A percentile compares a stretch with the other conserved stretches of the same genome.
Evolutionary conservation across 768 basidiomycete genomes (phyloP).

Genomic region (Leccinum variicolor): DNA sequence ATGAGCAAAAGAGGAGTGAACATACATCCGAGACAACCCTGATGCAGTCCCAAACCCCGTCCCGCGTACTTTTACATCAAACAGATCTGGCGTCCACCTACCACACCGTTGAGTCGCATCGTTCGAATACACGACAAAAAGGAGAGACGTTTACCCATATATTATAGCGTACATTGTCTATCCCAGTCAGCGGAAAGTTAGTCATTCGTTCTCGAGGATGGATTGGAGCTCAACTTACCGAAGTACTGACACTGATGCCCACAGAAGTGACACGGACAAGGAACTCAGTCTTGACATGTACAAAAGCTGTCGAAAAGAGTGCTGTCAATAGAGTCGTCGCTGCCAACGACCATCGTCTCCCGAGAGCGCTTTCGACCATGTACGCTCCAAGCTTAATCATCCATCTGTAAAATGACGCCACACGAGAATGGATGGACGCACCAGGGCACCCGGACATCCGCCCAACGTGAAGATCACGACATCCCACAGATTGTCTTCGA

Average conservation of each 20-base stretch:
- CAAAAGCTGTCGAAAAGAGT: conserved; percentile 69
- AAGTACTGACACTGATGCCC: conserved; percentile 73
- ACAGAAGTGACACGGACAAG: conserved; percentile 68
- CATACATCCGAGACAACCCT: conserved; percentile 79
- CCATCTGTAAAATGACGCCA: not conserved
- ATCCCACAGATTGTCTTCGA: conserved; percentile 73
- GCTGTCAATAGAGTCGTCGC: conserved; percentile 75
- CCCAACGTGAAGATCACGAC: conserved; percentile 84
- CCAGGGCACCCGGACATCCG: conserved; percentile 81
- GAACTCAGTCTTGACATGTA: conserved; percentile 50
- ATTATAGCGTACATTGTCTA: conserved; percentile 86
- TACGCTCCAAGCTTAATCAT: conserved; percentile 74
- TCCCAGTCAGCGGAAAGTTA: not conserved
- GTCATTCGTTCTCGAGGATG: not conserved
- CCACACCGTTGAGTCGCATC: not conserved
- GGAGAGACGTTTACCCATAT: conserved; percentile 46
- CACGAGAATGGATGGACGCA: conserved; percentile 33
- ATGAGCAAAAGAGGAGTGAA: conserved; percentile 6
- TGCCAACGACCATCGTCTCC: conserved; percentile 69
- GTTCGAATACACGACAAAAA: not conserved
- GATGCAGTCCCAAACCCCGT: conserved; percentile 88
- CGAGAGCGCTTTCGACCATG: conserved; percentile 66
- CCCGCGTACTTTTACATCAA: conserved; percentile 79
- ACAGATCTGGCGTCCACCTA: conserved; percentile 84
- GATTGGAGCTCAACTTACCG: conserved; percentile 29